Evolutionary conservation across 2,329 filamentous ascomycete species (phyloP).

Genomic region (Pseudomassariella vexata): DNA sequence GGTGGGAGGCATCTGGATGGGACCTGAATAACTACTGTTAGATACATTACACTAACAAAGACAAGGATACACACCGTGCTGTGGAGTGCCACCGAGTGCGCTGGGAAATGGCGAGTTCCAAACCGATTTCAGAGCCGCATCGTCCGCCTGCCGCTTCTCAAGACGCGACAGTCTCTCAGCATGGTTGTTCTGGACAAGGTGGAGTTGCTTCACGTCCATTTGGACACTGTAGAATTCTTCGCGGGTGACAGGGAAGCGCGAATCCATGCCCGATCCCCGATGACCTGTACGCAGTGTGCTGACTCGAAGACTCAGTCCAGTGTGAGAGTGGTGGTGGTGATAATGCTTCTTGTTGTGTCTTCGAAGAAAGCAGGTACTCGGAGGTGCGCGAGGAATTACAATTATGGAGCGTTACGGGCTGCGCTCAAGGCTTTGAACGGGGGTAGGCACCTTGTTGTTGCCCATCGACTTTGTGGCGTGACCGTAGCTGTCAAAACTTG

Average conservation of each 20-base stretch:
- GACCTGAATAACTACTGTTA: constrained; percentile 46
- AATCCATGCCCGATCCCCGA: constrained; percentile 55
- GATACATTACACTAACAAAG: constrained; percentile 10
- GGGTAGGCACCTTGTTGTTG: constrained; percentile 8
- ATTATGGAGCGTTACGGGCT: too few relatives aligned
- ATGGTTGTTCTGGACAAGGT: constrained; percentile 57
- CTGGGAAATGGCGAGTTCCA: constrained; percentile 95
- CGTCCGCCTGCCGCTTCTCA: constrained; percentile 63
- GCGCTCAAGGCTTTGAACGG: too few relatives aligned
- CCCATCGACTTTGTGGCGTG: constrained; percentile 13
- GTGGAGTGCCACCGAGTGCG: constrained; percentile 73
- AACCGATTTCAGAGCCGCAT: constrained; percentile 70
- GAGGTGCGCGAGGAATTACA: too few relatives aligned
- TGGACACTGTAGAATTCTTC: constrained; percentile 64
- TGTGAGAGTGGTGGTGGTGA: too few relatives aligned
- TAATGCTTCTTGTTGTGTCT: too few relatives aligned
- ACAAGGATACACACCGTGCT: constrained; percentile 65
- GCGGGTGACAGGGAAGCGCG: constrained; percentile 51
- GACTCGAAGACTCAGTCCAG: too few relatives aligned
- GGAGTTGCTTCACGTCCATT: constrained; percentile 65
- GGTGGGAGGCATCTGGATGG: constrained; percentile 69
- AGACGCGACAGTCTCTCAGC: constrained; percentile 55
- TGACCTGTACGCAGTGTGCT: too few relatives aligned
- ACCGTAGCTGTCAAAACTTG: constrained; percentile 9
- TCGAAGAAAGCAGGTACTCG: too few relatives aligned